These are phyloP conservation scores for Rhexocercosporidium sp. DNA, from an alignment of 2,329 filamentous ascomycete genomes.

Conservation along the genomic window DNA sequence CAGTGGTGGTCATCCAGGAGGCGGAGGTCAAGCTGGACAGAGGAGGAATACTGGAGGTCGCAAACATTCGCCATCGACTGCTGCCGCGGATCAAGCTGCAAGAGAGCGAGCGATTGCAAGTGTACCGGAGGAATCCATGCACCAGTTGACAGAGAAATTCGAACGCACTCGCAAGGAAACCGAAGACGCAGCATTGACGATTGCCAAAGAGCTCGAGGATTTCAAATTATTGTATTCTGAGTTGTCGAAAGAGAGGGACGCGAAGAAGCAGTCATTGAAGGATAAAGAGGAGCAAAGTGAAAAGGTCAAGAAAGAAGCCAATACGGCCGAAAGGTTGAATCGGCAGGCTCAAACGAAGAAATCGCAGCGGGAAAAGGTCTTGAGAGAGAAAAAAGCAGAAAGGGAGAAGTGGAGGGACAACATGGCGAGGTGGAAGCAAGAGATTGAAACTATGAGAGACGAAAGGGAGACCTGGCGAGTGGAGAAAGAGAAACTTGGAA, in stretches of 20 bases:
- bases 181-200: constrained; percentile 75
- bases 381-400: constrained; percentile 73
- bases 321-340: constrained; percentile 80
- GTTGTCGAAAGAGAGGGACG: constrained; percentile 77
- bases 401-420: constrained; percentile 73
- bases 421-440: constrained; percentile 70
- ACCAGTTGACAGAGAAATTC: constrained; percentile 80
- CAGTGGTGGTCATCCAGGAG: constrained; percentile 56
- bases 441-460: constrained; percentile 62
- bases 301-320: constrained; percentile 80
- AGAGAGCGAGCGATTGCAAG: constrained; percentile 43
- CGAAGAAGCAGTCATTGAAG: constrained; percentile 76
- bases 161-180: constrained; percentile 82
- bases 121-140: constrained; percentile 69
- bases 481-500: constrained; percentile 57
- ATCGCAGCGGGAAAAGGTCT: constrained; percentile 73
- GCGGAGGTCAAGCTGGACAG: constrained; percentile 52
- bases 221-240: constrained; percentile 68
- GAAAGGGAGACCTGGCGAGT: constrained; percentile 59
- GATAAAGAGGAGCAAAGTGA: constrained; percentile 92
- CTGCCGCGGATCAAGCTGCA: constrained; percentile 38
- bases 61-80: constrained; percentile 75
- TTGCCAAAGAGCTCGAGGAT: constrained; percentile 74
- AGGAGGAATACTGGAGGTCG: constrained; percentile 75
- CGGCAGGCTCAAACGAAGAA: constrained; percentile 79